Conservation (phyloP, 2,329 filamentous ascomycete species). For the Talaromyces sp. region DNA sequence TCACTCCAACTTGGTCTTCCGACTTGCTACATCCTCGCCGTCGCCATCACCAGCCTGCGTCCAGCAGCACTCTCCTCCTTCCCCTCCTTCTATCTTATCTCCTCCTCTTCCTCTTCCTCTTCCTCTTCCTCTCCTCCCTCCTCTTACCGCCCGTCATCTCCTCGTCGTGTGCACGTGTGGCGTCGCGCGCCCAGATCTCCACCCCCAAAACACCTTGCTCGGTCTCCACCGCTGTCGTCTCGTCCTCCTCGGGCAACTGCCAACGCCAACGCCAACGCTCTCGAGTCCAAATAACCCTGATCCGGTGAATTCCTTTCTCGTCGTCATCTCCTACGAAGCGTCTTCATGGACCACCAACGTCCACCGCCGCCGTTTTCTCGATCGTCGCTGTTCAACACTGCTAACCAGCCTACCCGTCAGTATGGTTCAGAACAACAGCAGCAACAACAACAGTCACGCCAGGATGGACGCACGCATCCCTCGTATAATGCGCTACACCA, state of each 20-base stretch:
- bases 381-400: slow-evolving; percentile 25
- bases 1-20: background rate
- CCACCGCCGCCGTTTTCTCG: slow-evolving; percentile 26
- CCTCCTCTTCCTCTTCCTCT: background rate
- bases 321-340: background rate
- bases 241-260: background rate
- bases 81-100: background rate
- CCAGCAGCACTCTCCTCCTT: background rate
- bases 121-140: background rate
- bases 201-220: slow-evolving; percentile 1
- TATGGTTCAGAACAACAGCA: slow-evolving; percentile 11
- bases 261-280: background rate
- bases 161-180: background rate
- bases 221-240: background rate
- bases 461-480: slow-evolving; percentile 20
- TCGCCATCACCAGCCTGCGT: slow-evolving; percentile 14
- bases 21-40: background rate
- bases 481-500: slow-evolving; percentile 18
- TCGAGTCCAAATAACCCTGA: background rate
- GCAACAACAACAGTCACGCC: slow-evolving; percentile 8
- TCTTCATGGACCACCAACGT: background rate
- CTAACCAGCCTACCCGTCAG: slow-evolving; percentile 24
- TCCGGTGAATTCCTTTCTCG: background rate
- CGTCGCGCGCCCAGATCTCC: slow-evolving; percentile 8
- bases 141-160: background rate